These are phyloP conservation scores for Effrenium voratum DNA, from an alignment of 73 alveolate genomes.

Conservation along the genomic window DNA sequence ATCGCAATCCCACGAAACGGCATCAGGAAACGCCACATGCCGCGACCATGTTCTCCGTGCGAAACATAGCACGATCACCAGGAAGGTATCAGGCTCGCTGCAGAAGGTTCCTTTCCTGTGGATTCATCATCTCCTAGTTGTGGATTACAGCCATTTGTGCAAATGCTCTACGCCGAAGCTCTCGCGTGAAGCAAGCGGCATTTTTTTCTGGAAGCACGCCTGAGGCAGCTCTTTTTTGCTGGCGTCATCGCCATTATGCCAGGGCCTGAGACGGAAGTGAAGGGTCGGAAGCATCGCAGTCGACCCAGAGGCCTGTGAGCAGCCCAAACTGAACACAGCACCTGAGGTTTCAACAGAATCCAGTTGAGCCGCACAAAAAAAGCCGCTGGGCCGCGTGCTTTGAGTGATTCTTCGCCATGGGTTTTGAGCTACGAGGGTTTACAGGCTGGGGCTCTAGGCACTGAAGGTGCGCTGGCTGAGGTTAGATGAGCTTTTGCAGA, in stretches of 20 bases:
- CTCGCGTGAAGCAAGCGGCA: neutral
- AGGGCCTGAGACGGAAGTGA: no score
- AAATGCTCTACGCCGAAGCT: neutral
- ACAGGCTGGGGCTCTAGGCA: neutral
- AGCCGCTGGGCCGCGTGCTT: neutral
- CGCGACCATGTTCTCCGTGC: no score
- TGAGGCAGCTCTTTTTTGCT: constrained; percentile 98
- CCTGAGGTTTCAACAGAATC: neutral
- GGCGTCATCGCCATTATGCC: constrained; percentile 99
- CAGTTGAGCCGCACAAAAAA: neutral
- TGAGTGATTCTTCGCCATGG: neutral
- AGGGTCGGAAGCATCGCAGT: constrained; percentile 96
- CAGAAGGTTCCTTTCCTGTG: neutral
- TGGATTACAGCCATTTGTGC: no score
- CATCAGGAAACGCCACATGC: no score
- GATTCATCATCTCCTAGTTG: no score
- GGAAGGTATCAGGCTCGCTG: neutral
- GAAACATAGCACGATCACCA: neutral
- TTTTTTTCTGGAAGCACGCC: neutral
- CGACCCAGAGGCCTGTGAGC: neutral
- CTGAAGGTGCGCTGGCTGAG: neutral
- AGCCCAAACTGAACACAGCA: neutral
- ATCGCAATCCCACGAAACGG: no score
- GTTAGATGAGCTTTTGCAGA: constrained; percentile 97
- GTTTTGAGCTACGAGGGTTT: neutral